Evolutionary conservation across 805 yeast genomes (phyloP).

Genomic region (Saturnispora zaruensis): DNA sequence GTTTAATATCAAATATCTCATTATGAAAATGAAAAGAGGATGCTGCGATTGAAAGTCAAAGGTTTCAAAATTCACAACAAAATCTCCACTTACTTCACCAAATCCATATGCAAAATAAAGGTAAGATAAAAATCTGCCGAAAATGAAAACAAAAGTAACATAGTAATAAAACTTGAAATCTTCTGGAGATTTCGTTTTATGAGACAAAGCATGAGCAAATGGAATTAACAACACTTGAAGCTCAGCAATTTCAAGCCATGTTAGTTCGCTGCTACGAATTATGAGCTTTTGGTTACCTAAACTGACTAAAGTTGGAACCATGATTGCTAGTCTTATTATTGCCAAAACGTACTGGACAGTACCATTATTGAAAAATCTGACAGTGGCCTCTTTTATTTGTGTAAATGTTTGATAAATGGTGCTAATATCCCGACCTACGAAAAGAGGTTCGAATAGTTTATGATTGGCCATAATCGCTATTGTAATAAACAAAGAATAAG

Average conservation of each 20-base stretch:
- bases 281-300: neutral
- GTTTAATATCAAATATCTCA: slow-evolving; percentile 1
- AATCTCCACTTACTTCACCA: neutral
- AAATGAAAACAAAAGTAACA: neutral
- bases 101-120: neutral
- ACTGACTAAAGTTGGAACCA: slow-evolving; percentile 2
- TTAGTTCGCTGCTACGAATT: neutral
- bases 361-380: neutral
- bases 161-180: slow-evolving; percentile 1
- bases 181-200: neutral
- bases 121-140: neutral
- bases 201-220: slow-evolving; percentile 4
- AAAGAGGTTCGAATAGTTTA: neutral
- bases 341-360: neutral
- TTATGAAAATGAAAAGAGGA: neutral
- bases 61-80: neutral
- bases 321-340: neutral
- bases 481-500: slow-evolving; percentile 7
- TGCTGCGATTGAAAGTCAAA: neutral
- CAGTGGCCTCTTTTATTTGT: neutral
- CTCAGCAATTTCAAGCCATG: neutral
- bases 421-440: neutral
- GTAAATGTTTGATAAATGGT: neutral
- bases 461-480: neutral
- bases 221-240: neutral